Evolutionary conservation across 2,329 filamentous ascomycete genomes (phyloP).

Genomic region (Cordyceps javanica): DNA sequence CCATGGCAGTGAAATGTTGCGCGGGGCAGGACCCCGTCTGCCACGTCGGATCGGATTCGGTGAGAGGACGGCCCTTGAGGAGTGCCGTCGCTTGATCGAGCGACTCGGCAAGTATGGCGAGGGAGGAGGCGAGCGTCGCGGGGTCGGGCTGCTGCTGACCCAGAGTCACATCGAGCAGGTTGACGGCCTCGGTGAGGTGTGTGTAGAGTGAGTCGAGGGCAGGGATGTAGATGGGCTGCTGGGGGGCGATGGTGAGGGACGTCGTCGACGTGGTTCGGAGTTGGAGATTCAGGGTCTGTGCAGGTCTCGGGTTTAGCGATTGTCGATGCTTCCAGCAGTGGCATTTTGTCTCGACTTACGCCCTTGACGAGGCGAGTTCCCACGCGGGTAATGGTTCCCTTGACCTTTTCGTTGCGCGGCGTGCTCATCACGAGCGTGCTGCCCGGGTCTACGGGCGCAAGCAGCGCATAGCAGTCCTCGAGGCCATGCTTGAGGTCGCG

Average conservation of each 20-base stretch:
- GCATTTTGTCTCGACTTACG: conserved; percentile 45
- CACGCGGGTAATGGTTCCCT: conserved; percentile 84
- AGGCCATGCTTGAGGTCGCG: conserved; percentile 57
- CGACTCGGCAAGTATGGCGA: conserved; percentile 49
- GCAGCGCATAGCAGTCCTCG: conserved; percentile 80
- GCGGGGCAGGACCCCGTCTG: conserved; percentile 37
- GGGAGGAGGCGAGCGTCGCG: conserved; percentile 49
- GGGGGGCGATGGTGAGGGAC: conserved; percentile 41
- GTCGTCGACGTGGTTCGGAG: conserved; percentile 59
- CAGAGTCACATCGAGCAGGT: conserved; percentile 72
- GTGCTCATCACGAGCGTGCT: conserved; percentile 88
- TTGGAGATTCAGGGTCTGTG: conserved; percentile 68
- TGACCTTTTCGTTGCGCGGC: conserved; percentile 78
- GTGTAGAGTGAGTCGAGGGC: conserved; percentile 67
- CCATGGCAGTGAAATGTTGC: conserved; percentile 36
- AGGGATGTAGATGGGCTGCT: conserved; percentile 52
- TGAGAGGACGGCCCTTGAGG: conserved; percentile 47
- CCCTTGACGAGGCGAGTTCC: conserved; percentile 90
- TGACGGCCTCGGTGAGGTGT: conserved; percentile 76
- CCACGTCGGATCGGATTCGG: conserved; percentile 37
- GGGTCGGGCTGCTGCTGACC: conserved; percentile 43
- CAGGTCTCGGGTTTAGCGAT: conserved; percentile 1
- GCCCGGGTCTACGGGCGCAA: conserved; percentile 77
- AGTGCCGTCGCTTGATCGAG: conserved; percentile 45
- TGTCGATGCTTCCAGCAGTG: no score